Evolutionary conservation across 768 basidiomycete genomes (phyloP), one percentile per base, ranked within the genome.

Genomic region (Podaxis rugospora): DNA sequence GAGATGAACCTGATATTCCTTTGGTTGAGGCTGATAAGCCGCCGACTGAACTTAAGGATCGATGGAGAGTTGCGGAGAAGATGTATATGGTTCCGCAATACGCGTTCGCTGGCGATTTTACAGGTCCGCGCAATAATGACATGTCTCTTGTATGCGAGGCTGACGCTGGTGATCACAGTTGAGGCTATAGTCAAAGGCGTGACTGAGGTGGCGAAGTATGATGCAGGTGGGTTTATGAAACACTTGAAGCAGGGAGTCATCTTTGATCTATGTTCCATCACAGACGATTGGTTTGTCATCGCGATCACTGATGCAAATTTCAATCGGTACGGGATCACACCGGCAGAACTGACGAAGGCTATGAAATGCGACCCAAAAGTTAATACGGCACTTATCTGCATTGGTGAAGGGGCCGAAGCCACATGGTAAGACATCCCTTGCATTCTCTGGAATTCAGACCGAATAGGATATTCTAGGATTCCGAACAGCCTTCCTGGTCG

Each of bases 301-400:
- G 82, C 84, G 3, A 82, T 89, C 51, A 87, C 87, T 11, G 86
- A 89, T 66, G 87, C 86, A 6, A 89, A 88, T 70, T 88, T 88
- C 61, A 80, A 75, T 23, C 76, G 85, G 42, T 89, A 89, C 67
- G 71, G 76, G 53, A 87, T 89, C 60, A 83, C 83, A 7, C 75
- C 81, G 4, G 84, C 85, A 59, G 81, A 87, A 40, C 68, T 89
- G 37, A 80, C 78, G 11, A 74, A 77, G 18, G 81, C 78, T 0
- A 87, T 88, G 84, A 82, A 78, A 52, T 74, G 77, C 16, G 76
- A 87, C 64, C 79, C 83, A 3, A 89, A 87, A 69, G 86, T 89
- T 16, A 81, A 87, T 61, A 85, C 85, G 4, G 85, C 86, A 0
- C 71, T 88, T 27, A 82, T 89, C 35, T 87, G 86, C 65, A 88